These are phyloP conservation scores for Penicillium nucicola DNA, from an alignment of 495 filamentous ascomycete species.

Conservation along the genomic window DNA sequence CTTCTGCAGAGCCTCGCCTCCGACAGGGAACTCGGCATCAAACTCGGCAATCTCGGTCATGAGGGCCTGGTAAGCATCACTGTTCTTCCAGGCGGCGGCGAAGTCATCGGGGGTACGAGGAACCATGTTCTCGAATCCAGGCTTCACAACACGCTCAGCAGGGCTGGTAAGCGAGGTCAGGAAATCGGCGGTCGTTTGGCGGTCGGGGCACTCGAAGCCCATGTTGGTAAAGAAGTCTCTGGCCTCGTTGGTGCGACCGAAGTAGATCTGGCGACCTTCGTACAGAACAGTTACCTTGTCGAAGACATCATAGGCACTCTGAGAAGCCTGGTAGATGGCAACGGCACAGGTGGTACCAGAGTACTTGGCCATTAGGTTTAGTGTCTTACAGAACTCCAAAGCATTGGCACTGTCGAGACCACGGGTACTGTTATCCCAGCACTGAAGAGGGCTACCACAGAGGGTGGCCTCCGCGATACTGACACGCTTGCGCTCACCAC, in stretches of 20 bases:
- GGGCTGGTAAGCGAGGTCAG: slow-evolving; percentile 72
- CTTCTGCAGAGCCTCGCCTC: slow-evolving; percentile 35
- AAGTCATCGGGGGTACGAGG: slow-evolving; percentile 75
- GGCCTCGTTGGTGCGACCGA: slow-evolving; percentile 58
- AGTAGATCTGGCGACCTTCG: slow-evolving; percentile 66
- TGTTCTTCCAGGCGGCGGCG: slow-evolving; percentile 58
- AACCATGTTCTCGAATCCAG: slow-evolving; percentile 61
- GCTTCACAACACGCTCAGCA: slow-evolving; percentile 59
- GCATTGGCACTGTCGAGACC: slow-evolving; percentile 84
- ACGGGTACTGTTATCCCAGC: slow-evolving; percentile 87
- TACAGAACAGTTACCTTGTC: slow-evolving; percentile 64
- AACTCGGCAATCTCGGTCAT: slow-evolving; percentile 54
- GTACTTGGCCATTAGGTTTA: slow-evolving; percentile 73
- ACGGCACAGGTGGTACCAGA: slow-evolving; percentile 76
- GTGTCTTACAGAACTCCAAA: slow-evolving; percentile 67
- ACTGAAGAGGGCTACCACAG: slow-evolving; percentile 69
- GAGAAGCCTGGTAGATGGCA: slow-evolving; percentile 80
- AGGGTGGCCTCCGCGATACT: slow-evolving; percentile 61
- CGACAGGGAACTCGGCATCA: slow-evolving; percentile 41
- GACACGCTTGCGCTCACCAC: slow-evolving; percentile 76
- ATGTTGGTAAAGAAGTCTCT: slow-evolving; percentile 64
- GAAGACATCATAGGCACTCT: slow-evolving; percentile 73
- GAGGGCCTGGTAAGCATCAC: slow-evolving; percentile 47
- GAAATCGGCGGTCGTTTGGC: slow-evolving; percentile 72
- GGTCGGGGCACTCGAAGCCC: slow-evolving; percentile 60